Evolutionary conservation across 169 alveolate species (phyloP), one percentile per base, ranked within the genome.

Genomic region (Plasmodium chabaudi): DNA sequence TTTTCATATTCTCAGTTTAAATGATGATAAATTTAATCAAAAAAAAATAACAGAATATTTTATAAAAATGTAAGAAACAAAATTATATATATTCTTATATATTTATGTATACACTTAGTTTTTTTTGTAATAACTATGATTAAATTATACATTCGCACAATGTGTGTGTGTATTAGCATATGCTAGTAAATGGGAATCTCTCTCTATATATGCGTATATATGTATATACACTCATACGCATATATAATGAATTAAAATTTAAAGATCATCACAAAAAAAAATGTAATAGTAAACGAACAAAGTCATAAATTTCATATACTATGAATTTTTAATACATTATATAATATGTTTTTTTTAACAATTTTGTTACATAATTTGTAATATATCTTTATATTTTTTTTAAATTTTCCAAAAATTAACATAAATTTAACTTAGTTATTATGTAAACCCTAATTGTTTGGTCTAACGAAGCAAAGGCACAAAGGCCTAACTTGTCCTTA

Each of bases 391-490:
- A 44, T 4, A 39, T 69, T 47, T 9, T 9, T 39, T 72, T 55
- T 72, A 10, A 56, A 51, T 39, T n/a, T 47, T 61, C 44, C 23
- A 9, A 13, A 65, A 67, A 55, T 82, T 82, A 82, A 68, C 39
- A 82, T 44, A 69, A 68, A 68, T 82, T 82, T 25, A 82, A 63
- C 63, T 82, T 82, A 13, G 90, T 82, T 46, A 69, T 82, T 67
- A 94, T 82, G 51, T 79, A 88, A 21, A 98, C 97, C 82, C 96
- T 95, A 67, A 96, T 95, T 39, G 97, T 93, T 87, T 97, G 97
- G 87, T 98, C 99, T 12, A 98, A 94, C 17, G 98, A 94, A 42
- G 95, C 96, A 21, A 91, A 84, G 51, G 70, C 94, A 15, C 94
- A 89, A 19, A 95, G 93, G 5, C 97, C 97, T 2, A 89, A 60